Evolutionary conservation across 2,329 filamentous ascomycete genomes (phyloP).

Genomic region (Epichloe sibirici): DNA sequence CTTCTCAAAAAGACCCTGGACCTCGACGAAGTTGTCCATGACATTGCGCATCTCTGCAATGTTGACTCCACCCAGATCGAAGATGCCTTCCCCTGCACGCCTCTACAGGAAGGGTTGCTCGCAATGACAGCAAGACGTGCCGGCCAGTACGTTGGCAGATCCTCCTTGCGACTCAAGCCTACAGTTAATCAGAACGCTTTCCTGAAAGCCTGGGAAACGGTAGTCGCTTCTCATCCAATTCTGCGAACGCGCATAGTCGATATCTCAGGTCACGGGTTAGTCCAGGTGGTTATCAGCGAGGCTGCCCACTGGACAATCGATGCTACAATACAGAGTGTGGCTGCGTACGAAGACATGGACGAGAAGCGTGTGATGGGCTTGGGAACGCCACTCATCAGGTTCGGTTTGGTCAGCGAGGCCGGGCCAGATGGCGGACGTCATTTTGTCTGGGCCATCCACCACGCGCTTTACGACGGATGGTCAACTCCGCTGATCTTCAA

Average conservation of each 20-base stretch:
- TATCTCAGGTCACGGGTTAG: background rate
- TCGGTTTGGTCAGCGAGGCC: no score
- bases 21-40: no score
- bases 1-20: no score
- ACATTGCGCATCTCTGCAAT: no score
- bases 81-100: slow-evolving; percentile 9
- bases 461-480: slow-evolving; percentile 42
- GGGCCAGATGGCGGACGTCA: background rate
- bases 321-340: no score
- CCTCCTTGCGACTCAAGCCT: background rate
- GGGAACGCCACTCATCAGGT: no score
- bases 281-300: background rate
- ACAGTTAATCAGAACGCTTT: no score
- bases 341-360: no score
- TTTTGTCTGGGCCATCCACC: slow-evolving; percentile 16
- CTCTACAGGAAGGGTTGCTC: slow-evolving; percentile 12
- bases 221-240: background rate
- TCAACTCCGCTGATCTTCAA: slow-evolving; percentile 19
- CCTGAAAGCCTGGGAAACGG: no score
- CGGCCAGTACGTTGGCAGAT: slow-evolving; percentile 8
- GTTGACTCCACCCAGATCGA: no score
- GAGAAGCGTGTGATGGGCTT: no score
- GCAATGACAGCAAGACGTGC: slow-evolving; percentile 7
- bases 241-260: background rate
- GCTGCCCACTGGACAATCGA: no score